Base-by-base conservation (phyloP, 768 basidiomycete genomes). In the Pholiota conissans region DNA sequence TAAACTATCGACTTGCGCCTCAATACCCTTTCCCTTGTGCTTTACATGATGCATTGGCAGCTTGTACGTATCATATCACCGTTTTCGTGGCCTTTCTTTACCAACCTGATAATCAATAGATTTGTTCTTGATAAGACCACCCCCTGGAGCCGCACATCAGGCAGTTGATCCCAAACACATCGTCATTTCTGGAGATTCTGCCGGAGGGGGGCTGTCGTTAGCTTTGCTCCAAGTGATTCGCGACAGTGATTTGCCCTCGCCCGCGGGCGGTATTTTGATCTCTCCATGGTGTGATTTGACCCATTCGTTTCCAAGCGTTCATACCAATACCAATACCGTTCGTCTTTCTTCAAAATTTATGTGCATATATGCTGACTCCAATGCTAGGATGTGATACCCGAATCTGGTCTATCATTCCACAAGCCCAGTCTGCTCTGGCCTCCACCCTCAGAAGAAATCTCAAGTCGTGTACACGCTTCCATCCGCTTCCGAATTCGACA, bases 21-120 rank as follows among this genome's bases (percentile, higher is more conserved):
- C 96, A 98, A 72, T 98, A 96, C 65, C 96, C 96, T 1, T 98
- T 97, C 69, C 96, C 96, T 13, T 93, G 92, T 62, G 92, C 89
- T 0, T 73, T 98, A 6, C 95, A 97, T 65, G 96, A 98, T 70
- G 76, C 87, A 30, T 67, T 98, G 10, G 91, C 96, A 2, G 88
- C 94, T 7, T 98, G 91, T 93, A 63, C 63, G 86, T 70, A 18
- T 20, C n/a, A 26, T 35, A 16, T 27, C 20, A 37, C 9, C 22
- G 11, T 8, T 11, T 9, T 40, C 11, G 1, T 29, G 7, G 27
- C 40, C 10, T 11, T 18, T 35, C n/a, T 14, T 14, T 3, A 8
- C 16, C n/a, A n/a, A n/a, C 39, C 59, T 55, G 16, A 57, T 49
- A 28, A 24, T 27, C 22, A n/a, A 27, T 55, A 93, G 92, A 97